Base-by-base conservation (phyloP, 2,329 filamentous ascomycete species). In the Exserohilum turcica region DNA sequence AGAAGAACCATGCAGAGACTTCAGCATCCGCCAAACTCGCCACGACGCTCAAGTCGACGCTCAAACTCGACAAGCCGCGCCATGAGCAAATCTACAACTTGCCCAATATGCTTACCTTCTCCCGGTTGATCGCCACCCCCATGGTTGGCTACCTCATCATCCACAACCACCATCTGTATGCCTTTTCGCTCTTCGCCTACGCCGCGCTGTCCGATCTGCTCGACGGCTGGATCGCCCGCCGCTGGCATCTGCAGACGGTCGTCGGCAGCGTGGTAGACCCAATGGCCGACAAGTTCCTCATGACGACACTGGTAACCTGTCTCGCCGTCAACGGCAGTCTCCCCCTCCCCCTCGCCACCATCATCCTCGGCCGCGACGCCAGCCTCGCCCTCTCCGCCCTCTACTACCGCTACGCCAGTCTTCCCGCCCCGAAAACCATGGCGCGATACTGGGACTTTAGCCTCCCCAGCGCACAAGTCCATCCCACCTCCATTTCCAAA, bases 361-460 rank as follows among this genome's bases (percentile, higher is more conserved):
- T 97, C 43, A 96, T 99, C 57, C 84, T 99, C 3, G 92, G 92
- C 24, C 86, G 94, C 37, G 94, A 99, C 67, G 84, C 90, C 36
- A 90, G 87, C 16, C 83, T 99, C 4, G 92, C 84, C 21, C 82
- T 96, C 18, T 86, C 92, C 2, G 94, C 94, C 19, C 87, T 99
- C 63, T 97, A 97, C 79, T 97, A 94, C 75, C 88, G 94, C 59
- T 97, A 91, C 84, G 95, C 97, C 61, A 95, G 91, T 2, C 82
- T 99, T 5, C 94, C 94, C 0, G 87, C 90, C 0, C 94, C 94
- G 1, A 97, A 97, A 77, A 97, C 94, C 0, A 90, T 97, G 75
- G 78, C 84, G 15, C 82, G 94, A 15, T 99, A 97, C 76, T 99
- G 94, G 94, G 94, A 99, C 76, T 97, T 99, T 71, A 93, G 90